Evolutionary conservation across 1,284 basidiomycete species (phyloP).

Genomic region (Apiotrichum porosum): DNA sequence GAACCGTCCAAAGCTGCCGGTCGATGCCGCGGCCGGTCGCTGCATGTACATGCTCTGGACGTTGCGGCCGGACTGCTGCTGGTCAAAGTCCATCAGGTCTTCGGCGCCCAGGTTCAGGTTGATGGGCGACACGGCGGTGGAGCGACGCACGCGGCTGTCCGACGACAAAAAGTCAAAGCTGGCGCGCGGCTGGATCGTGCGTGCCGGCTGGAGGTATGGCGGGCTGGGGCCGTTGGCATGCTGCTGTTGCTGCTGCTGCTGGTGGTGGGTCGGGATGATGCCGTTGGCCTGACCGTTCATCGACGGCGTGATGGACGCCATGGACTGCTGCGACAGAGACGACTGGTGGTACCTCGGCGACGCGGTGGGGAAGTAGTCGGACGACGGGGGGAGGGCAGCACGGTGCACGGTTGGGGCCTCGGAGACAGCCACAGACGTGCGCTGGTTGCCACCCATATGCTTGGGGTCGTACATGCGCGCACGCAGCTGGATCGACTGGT

Average conservation of each 20-base stretch:
- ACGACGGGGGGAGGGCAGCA: slow-evolving; percentile 10
- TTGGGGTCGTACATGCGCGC: slow-evolving; percentile 12
- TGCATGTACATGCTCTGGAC: slow-evolving; percentile 34
- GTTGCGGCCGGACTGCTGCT: not conserved
- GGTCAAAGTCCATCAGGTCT: not conserved
- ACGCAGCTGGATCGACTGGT: slow-evolving; percentile 5
- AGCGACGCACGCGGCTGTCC: slow-evolving; percentile 8
- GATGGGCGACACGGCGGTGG: slow-evolving; percentile 8
- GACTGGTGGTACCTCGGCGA: slow-evolving; percentile 15
- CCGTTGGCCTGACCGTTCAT: not conserved
- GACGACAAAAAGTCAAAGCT: slow-evolving; percentile 12
- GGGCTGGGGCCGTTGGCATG: not conserved
- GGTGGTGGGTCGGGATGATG: not conserved
- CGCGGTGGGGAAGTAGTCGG: slow-evolving; percentile 20
- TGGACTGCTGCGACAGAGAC: not conserved
- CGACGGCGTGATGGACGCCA: not conserved
- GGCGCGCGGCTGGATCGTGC: slow-evolving; percentile 17
- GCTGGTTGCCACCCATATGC: not conserved
- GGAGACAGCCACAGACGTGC: not conserved
- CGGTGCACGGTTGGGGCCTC: slow-evolving; percentile 11
- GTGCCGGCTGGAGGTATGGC: not conserved
- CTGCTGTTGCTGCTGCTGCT: not conserved
- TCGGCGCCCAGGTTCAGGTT: not conserved
- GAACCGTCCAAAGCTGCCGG: slow-evolving; percentile 22
- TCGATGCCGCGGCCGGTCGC: slow-evolving; percentile 17